These are phyloP conservation scores for Aspergillus bertholletiae DNA, from an alignment of 495 filamentous ascomycete species.

Conservation along the genomic window DNA sequence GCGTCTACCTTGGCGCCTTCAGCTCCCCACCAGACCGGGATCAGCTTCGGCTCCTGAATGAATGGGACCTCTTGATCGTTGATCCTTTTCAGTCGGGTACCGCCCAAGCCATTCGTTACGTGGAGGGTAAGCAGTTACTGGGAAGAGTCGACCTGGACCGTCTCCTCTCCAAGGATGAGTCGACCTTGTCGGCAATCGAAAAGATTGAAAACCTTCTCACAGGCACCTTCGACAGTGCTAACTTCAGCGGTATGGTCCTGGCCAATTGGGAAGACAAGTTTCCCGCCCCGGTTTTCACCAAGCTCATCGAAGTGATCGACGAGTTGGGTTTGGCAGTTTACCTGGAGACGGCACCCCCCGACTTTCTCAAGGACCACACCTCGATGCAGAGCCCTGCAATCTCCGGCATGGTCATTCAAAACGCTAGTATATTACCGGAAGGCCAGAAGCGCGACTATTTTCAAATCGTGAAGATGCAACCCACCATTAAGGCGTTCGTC, in stretches of 20 bases:
- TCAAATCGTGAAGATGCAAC: constrained; percentile 34
- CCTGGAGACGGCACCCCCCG: constrained; percentile 45
- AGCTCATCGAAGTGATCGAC: constrained; percentile 32
- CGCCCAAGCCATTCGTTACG: constrained; percentile 27
- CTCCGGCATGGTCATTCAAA: constrained; percentile 45
- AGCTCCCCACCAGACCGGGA: constrained; percentile 26
- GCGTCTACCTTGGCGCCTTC: constrained; percentile 47
- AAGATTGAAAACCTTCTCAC: constrained; percentile 30
- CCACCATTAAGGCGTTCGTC: constrained; percentile 52
- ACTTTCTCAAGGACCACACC: constrained; percentile 42
- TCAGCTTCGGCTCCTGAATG: constrained; percentile 31
- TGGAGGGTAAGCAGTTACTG: constrained; percentile 26
- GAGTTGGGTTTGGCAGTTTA: constrained; percentile 43
- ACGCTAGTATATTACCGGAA: constrained; percentile 45
- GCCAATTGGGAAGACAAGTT: constrained; percentile 45
- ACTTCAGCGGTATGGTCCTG: constrained; percentile 46
- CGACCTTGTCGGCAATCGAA: constrained; percentile 22
- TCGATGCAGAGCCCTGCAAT: constrained; percentile 32
- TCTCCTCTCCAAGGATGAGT: constrained; percentile 24
- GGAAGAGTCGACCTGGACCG: constrained; percentile 40
- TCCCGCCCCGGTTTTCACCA: constrained; percentile 28
- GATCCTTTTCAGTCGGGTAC: constrained; percentile 43
- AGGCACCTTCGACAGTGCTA: constrained; percentile 26
- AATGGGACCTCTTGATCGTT: constrained; percentile 48
- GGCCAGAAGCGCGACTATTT: constrained; percentile 52